Base-by-base conservation (phyloP, 164 flowering plant genomes). In the Liquidambar formosana region DNA sequence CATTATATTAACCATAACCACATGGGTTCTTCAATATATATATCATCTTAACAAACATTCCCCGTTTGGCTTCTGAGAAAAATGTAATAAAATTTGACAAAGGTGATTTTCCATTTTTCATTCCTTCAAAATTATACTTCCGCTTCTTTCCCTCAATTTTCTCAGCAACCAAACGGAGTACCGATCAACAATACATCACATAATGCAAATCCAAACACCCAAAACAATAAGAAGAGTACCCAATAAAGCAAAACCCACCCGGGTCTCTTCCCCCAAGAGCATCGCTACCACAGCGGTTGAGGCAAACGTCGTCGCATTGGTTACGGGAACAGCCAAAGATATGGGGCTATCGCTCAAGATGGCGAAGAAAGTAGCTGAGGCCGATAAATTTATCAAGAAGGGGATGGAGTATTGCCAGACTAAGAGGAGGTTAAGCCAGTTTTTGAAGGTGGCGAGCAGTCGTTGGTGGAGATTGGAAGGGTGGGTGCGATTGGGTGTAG, bases 251-350 rank as follows among this genome's bases (percentile, higher is more conserved):
- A 63, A 68, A 19, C 83, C 81, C 27, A 83, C 27, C 22, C 76
- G 85, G 12, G 85, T 92, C 72, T 84, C 84, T 64, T 92, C 99
- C 0, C 99, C 99, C 23, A 91, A 79, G 11, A 87, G 73, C 81
- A 85, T 68, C 8, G 90, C 99, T 26, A 78, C 78, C 13, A 87
- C 86, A 6, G 96, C 96, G 16, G 99, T 95, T 44, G 97, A 90
- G 18, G 97, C 97, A 74, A 92, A 94, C 6, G 97, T 92, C 11
- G 92, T 89, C 13, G 96, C 99, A 65, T 92, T 94, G 63, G 99
- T 95, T 47, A 95, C 97, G 1, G 97, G 99, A 27, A 95, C 97
- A 25, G 99, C 97, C 3, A 92, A 74, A 13, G 97, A 95, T 16
- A 95, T 92, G 0, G 97, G 96, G 48, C 86, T 64, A 22, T 82